phyloP scores from a whole-genome alignment of 345 rosid species.

The Durio zibethinus region DNA sequence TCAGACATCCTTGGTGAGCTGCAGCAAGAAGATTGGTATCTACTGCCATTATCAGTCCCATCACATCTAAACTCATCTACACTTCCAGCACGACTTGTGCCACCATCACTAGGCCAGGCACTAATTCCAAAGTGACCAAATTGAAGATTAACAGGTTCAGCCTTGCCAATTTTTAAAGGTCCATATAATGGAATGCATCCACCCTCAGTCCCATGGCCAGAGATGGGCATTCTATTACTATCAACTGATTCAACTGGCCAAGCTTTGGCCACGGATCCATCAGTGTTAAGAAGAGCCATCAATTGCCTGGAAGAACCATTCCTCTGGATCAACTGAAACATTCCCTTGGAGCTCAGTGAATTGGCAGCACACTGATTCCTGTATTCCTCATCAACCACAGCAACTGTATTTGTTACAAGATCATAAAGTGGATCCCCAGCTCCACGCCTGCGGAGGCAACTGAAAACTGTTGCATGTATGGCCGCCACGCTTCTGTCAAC shows the following conservation, averaged over 20 bases:
- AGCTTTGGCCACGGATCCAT: constrained; percentile 92
- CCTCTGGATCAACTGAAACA: constrained; percentile 95
- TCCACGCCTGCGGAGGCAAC: constrained; percentile 85
- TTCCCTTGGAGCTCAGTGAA: constrained; percentile 91
- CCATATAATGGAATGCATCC: constrained; percentile 75
- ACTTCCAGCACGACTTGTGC: constrained; percentile 89
- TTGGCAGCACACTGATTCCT: constrained; percentile 89
- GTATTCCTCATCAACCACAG: constrained; percentile 81
- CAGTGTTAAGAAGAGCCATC: constrained; percentile 94
- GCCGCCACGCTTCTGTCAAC: constrained; percentile 98
- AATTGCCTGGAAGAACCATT: constrained; percentile 91
- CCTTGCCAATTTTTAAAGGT: constrained; percentile 69
- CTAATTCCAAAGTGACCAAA: constrained; percentile 95
- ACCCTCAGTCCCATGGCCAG: constrained; percentile 37
- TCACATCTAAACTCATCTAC: constrained; percentile 79
- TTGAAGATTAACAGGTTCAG: constrained; percentile 93
- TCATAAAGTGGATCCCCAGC: constrained; percentile 86
- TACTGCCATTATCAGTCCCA: constrained; percentile 74
- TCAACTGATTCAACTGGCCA: constrained; percentile 79
- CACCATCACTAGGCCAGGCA: constrained; percentile 97
- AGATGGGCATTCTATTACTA: constrained; percentile 41
- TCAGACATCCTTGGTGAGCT: constrained; percentile 93
- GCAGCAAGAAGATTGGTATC: constrained; percentile 84
- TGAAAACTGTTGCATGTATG: constrained; percentile 93
- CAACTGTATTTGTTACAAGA: constrained; percentile 65